Evolutionary conservation across 306 rosid genomes (phyloP).

Genomic region (Gastrolobium villosum): DNA sequence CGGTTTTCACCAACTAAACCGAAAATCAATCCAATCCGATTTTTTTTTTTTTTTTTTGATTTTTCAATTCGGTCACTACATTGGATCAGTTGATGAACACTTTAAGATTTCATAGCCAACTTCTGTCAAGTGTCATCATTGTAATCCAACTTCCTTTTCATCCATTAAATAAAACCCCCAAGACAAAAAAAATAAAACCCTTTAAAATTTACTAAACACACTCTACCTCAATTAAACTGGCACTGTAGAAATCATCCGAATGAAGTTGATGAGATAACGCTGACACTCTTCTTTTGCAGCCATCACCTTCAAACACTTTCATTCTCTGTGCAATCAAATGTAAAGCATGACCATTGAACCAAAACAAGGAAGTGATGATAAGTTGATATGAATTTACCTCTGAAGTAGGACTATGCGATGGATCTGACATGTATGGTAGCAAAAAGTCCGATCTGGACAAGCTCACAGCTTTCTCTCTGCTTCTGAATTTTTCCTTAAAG

Average conservation of each 20-base stretch:
- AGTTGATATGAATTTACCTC: slow-evolving; percentile 62
- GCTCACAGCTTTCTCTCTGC: slow-evolving; percentile 49
- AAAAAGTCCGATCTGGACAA: slow-evolving; percentile 57
- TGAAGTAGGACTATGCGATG: slow-evolving; percentile 63
- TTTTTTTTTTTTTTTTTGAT: no score
- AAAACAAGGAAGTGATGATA: neutral
- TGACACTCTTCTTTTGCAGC: slow-evolving; percentile 65
- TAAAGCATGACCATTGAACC: slow-evolving; percentile 33
- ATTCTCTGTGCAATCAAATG: slow-evolving; percentile 56
- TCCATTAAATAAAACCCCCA: slow-evolving; percentile 26
- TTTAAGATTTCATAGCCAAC: slow-evolving; percentile 4
- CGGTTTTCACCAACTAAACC: no score
- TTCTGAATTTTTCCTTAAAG: slow-evolving; percentile 38
- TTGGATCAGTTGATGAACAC: no score
- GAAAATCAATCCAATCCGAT: no score
- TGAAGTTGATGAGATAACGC: slow-evolving; percentile 56
- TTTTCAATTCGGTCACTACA: no score
- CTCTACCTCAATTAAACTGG: slow-evolving; percentile 72
- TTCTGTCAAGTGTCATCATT: slow-evolving; percentile 34
- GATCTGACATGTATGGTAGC: slow-evolving; percentile 70
- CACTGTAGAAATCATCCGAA: slow-evolving; percentile 50
- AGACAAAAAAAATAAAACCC: neutral
- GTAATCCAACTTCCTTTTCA: slow-evolving; percentile 26
- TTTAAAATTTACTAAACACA: neutral
- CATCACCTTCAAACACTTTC: slow-evolving; percentile 59